Conservation (phyloP, 441 rosid species). For the Erysimum cheiri region DNA sequence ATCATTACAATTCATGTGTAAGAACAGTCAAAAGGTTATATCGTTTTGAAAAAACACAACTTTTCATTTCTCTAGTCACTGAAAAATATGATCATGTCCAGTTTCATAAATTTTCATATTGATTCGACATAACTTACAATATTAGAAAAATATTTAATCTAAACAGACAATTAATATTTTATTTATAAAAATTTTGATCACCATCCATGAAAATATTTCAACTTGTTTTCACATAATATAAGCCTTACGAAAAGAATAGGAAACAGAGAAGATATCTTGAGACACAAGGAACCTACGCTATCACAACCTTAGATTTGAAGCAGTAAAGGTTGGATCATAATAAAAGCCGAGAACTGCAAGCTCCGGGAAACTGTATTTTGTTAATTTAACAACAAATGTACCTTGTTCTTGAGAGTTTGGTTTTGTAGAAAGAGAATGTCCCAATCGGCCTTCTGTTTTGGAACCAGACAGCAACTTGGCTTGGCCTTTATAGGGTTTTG, state of each 20-base stretch:
- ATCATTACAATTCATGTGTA: not conserved
- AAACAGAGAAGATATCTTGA: slow-evolving; percentile 21
- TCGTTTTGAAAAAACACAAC: slow-evolving; percentile 13
- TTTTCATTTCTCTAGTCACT: slow-evolving; percentile 4
- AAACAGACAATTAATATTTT: slow-evolving; percentile 1
- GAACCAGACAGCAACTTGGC: slow-evolving; percentile 78
- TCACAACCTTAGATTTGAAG: slow-evolving; percentile 32
- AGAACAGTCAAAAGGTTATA: not conserved
- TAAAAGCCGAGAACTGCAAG: slow-evolving; percentile 39
- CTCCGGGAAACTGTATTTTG: slow-evolving; percentile 41
- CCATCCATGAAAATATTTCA: not conserved
- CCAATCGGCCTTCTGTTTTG: slow-evolving; percentile 67
- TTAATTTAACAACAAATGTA: slow-evolving; percentile 25
- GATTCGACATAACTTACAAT: not conserved
- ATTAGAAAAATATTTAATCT: no score
- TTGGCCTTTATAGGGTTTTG: slow-evolving; percentile 46
- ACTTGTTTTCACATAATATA: not conserved
- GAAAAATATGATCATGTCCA: not conserved
- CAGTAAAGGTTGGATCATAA: slow-evolving; percentile 31
- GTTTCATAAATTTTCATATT: slow-evolving; percentile 2
- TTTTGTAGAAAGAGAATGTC: slow-evolving; percentile 58
- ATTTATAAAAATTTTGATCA: not conserved
- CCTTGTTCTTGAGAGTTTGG: slow-evolving; percentile 57
- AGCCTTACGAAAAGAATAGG: not conserved
- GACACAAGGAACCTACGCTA: slow-evolving; percentile 8